A percentile compares a stretch with the other conserved stretches of the same genome.
Evolutionary conservation across 495 filamentous ascomycete genomes (phyloP).

Genomic region (Aspergillus ellipticus): DNA sequence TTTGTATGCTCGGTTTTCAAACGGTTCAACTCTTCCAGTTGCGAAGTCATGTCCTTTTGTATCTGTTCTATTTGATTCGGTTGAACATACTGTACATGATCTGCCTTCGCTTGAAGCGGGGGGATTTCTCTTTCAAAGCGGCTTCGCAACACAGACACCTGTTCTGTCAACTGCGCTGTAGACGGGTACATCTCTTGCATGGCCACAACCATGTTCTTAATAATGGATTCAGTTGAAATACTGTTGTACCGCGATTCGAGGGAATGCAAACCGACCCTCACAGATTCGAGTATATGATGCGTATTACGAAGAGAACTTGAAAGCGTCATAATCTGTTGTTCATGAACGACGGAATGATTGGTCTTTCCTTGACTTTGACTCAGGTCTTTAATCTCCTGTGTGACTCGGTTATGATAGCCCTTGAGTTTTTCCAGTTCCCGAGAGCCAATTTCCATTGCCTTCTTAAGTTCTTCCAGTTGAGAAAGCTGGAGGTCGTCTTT

Average conservation of each 20-base stretch:
- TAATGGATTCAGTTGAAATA: slow-evolving; percentile 30
- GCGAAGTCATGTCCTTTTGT: slow-evolving; percentile 2
- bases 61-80: not conserved
- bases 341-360: not conserved
- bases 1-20: slow-evolving; percentile 3
- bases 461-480: slow-evolving; percentile 14
- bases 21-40: slow-evolving; percentile 5
- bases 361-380: not conserved
- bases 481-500: slow-evolving; percentile 21
- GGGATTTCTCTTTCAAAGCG: slow-evolving; percentile 6
- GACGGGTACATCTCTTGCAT: slow-evolving; percentile 39
- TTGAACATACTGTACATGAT: not conserved
- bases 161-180: slow-evolving; percentile 13
- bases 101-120: slow-evolving; percentile 4
- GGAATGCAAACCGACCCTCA: slow-evolving; percentile 29
- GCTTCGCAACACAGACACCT: not conserved
- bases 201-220: slow-evolving; percentile 30
- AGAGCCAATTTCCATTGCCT: not conserved
- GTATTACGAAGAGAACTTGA: not conserved
- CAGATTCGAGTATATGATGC: slow-evolving; percentile 5
- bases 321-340: not conserved
- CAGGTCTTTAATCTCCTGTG: slow-evolving; percentile 6
- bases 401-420: slow-evolving; percentile 3
- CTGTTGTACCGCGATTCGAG: slow-evolving; percentile 36
- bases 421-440: slow-evolving; percentile 1